Evolutionary conservation across 2,329 filamentous ascomycete genomes (phyloP).

Genomic region (Pseudogymnoascus sp.): DNA sequence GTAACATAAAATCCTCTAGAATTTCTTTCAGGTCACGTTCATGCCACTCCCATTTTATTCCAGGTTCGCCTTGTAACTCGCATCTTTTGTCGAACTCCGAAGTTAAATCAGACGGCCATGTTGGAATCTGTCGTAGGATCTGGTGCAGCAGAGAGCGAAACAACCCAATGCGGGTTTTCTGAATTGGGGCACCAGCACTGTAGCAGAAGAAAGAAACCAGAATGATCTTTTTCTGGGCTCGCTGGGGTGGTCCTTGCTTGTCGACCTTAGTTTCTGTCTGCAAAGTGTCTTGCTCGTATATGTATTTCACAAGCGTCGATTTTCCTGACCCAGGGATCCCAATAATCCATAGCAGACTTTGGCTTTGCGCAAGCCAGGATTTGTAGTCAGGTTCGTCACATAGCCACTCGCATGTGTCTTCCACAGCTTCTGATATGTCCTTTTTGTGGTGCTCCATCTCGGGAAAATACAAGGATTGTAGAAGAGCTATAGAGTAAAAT

Average conservation of each 20-base stretch:
- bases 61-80: neutral
- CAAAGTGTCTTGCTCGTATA: neutral
- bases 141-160: slow-evolving; percentile 45
- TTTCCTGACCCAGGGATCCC: slow-evolving; percentile 18
- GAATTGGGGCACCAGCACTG: neutral
- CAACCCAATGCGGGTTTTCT: slow-evolving; percentile 34
- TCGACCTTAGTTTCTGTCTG: neutral
- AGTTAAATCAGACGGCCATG: neutral
- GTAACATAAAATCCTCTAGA: neutral
- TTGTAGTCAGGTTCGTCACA: slow-evolving; percentile 11
- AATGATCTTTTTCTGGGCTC: neutral
- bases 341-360: slow-evolving; percentile 18
- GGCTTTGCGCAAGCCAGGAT: slow-evolving; percentile 14
- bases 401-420: slow-evolving; percentile 15
- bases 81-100: neutral
- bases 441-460: neutral
- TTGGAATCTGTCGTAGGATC: slow-evolving; percentile 29
- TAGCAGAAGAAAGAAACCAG: neutral
- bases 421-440: slow-evolving; percentile 1
- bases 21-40: neutral
- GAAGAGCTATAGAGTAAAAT: neutral
- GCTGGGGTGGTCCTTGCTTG: too few relatives aligned
- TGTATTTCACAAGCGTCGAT: slow-evolving; percentile 18
- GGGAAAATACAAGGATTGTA: neutral
- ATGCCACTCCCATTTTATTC: neutral